Conservation (phyloP, 148 eudicot genomes). For the Chenopodium quinoa region DNA sequence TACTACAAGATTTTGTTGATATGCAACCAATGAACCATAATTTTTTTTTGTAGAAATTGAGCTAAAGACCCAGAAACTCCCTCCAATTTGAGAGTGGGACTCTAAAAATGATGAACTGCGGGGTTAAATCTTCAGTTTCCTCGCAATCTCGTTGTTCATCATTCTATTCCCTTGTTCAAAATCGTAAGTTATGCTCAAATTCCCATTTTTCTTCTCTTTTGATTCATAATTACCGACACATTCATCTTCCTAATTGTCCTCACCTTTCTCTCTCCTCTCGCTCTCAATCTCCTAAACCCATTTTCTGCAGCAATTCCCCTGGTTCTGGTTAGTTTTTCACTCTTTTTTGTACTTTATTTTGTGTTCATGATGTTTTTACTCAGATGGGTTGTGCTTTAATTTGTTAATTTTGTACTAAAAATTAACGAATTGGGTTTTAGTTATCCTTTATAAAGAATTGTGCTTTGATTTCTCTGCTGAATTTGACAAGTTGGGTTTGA, state of each 20-base stretch:
- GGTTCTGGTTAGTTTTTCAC: slow-evolving; percentile 30
- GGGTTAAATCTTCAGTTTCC: slow-evolving; percentile 10
- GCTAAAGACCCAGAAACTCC: background rate
- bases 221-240: slow-evolving; percentile 3
- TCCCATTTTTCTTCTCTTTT: slow-evolving; percentile 17
- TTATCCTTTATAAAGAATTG: background rate
- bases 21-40: too few relatives aligned
- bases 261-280: slow-evolving; percentile 23
- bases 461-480: background rate
- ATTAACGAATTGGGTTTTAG: background rate
- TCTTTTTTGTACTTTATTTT: background rate
- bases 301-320: slow-evolving; percentile 21
- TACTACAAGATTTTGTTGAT: too few relatives aligned
- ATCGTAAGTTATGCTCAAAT: slow-evolving; percentile 7
- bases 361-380: background rate
- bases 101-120: slow-evolving; percentile 17
- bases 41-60: too few relatives aligned
- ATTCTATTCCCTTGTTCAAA: background rate
- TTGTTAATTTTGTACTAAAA: background rate
- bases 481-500: background rate
- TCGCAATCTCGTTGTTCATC: slow-evolving; percentile 3
- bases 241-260: slow-evolving; percentile 7
- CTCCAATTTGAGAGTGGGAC: background rate
- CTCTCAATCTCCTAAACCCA: slow-evolving; percentile 3
- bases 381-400: background rate